Base-by-base conservation (phyloP, 108 stramenopile species). In the Nannochloropsis granulata region DNA sequence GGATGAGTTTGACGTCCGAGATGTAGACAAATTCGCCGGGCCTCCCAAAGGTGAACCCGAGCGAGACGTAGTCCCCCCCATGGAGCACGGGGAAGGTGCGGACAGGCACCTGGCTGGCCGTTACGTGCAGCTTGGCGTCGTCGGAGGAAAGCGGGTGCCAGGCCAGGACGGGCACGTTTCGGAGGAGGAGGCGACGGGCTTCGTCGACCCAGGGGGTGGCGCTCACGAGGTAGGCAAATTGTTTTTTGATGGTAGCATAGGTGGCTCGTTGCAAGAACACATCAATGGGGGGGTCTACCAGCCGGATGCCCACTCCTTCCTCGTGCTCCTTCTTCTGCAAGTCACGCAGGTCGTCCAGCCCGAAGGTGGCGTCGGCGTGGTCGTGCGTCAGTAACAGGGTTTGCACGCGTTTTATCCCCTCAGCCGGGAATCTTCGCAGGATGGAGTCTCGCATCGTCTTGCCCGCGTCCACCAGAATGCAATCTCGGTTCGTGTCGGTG, bases 361-460 rank as follows among this genome's bases (percentile, higher is more conserved):
- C 85, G 13, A 85, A 24, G 19, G 81, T 79, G 45, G 85, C 85
- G 46, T 85, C 85, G 7, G 85, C 85, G 81, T 85, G 85, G 46
- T 81, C 85, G 46, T 85, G 85, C 25, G 85, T 85, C 5, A 85
- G 44, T 8, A 85, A 26, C 43, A 85, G 44, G 25, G 81, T 81
- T 21, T 85, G 21, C 24, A 85, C 85, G 42, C 25, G 3, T 12
- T 21, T 34, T n/a, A 85, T 34, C 13, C 26, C 45, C 80, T 21
- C 24, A 12, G 25, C 26, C n/a, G 81, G 85, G n/a, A 85, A 81
- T 71, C 42, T 8, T 24, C 25, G 23, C 44, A 85, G 21, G 46
- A 79, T 23, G 8, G 85, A 16, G 25, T 85, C 78, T 56, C 85
- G 23, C 43, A 82, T 56, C n/a, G 85, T 85, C 45, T 85, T 85